These are phyloP conservation scores for Lentinula aciculospora DNA, from an alignment of 768 basidiomycete species.

Conservation along the genomic window DNA sequence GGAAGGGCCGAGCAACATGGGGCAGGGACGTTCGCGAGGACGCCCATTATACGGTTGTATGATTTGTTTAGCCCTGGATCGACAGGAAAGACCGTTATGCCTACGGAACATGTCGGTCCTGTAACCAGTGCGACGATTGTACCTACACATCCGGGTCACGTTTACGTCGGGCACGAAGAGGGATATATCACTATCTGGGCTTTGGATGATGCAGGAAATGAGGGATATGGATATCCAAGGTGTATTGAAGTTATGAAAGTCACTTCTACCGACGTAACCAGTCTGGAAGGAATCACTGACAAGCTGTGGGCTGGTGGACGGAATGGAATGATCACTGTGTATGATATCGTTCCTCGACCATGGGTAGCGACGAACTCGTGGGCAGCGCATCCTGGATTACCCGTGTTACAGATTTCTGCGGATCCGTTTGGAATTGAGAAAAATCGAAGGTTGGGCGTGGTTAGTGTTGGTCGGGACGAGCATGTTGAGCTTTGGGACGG, in stretches of 20 bases:
- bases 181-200: constrained; percentile 86
- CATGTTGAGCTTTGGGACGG: constrained; percentile 86
- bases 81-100: constrained; percentile 49
- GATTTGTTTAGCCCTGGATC: constrained; percentile 48
- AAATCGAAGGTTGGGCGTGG: constrained; percentile 60
- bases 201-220: constrained; percentile 18
- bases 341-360: constrained; percentile 66
- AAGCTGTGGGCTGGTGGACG: constrained; percentile 85
- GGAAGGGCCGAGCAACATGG: constrained; percentile 46
- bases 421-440: constrained; percentile 72
- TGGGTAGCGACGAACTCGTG: constrained; percentile 88
- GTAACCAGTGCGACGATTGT: constrained; percentile 79
- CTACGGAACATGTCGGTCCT: constrained; percentile 70
- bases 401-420: constrained; percentile 58
- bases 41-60: constrained; percentile 77
- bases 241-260: constrained; percentile 80
- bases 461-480: constrained; percentile 73
- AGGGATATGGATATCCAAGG: constrained; percentile 20
- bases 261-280: constrained; percentile 73
- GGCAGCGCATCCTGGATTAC: constrained; percentile 64
- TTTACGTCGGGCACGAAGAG: constrained; percentile 90
- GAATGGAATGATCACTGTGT: constrained; percentile 77
- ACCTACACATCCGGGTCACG: constrained; percentile 56
- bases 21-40: constrained; percentile 30
- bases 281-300: constrained; percentile 79